Percentiles rank a stretch among this genome's conserved stretches.
Evolutionary conservation across 768 basidiomycete species (phyloP).

Genomic region (Rhodosporidiobolus odoratus): DNA sequence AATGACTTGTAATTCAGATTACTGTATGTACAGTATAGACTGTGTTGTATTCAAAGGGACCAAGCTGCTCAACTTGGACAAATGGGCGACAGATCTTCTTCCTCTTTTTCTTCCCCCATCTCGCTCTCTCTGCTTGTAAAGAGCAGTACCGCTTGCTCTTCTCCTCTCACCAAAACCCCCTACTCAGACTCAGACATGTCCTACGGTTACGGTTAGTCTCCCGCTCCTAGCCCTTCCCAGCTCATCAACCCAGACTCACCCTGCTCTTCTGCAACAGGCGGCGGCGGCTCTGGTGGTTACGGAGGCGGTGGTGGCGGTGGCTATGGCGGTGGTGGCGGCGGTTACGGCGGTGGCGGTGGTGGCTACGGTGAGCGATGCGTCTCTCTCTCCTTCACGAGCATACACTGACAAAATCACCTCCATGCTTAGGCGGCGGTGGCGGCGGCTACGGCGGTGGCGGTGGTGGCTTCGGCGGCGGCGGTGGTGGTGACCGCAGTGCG

Average conservation of each 20-base stretch:
- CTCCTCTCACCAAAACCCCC: neutral
- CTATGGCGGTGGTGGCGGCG: conserved; percentile 29
- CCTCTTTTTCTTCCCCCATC: neutral
- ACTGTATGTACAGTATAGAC: too few relatives aligned
- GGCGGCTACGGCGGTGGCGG: conserved; percentile 50
- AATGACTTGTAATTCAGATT: too few relatives aligned
- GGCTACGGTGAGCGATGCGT: conserved; percentile 41
- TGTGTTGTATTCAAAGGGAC: too few relatives aligned
- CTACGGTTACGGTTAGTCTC: conserved; percentile 19
- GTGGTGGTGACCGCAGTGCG: conserved; percentile 55
- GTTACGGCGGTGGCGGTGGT: conserved; percentile 31
- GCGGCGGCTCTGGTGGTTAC: conserved; percentile 1
- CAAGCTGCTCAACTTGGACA: too few relatives aligned
- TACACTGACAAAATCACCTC: conserved; percentile 1
- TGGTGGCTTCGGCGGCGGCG: conserved; percentile 55
- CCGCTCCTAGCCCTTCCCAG: neutral
- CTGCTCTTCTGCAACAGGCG: neutral
- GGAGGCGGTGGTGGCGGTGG: conserved; percentile 8
- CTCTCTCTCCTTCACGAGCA: conserved; percentile 1
- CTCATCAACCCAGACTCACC: neutral
- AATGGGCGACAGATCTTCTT: neutral
- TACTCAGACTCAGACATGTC: conserved; percentile 13
- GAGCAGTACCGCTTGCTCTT: too few relatives aligned
- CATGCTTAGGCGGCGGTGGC: conserved; percentile 35
- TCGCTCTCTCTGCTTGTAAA: neutral